Evolutionary conservation across 2,329 filamentous ascomycete genomes (phyloP).

Genomic region (Cladophialophora yegresii): DNA sequence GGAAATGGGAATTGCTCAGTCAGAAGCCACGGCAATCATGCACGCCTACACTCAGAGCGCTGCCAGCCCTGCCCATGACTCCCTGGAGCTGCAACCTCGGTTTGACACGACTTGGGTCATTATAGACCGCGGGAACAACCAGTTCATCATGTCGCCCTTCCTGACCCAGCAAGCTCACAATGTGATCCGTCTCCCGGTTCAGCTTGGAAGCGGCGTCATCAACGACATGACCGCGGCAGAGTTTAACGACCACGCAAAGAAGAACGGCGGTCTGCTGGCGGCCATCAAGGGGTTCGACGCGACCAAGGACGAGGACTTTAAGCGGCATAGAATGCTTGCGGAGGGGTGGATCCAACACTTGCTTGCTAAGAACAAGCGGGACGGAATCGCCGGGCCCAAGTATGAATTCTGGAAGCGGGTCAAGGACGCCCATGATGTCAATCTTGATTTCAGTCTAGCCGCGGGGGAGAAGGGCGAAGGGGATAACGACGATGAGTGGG

Average conservation of each 20-base stretch:
- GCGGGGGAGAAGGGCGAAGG: neutral
- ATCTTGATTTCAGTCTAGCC: constrained; percentile 1
- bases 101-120: constrained; percentile 15
- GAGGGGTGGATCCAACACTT: neutral
- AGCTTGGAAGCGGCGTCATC: neutral
- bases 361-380: neutral
- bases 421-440: constrained; percentile 7
- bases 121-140: constrained; percentile 20
- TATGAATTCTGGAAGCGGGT: constrained; percentile 3
- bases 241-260: constrained; percentile 1
- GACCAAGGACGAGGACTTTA: neutral
- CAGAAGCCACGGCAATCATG: constrained; percentile 2
- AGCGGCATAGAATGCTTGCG: neutral
- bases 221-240: constrained; percentile 11
- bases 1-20: neutral
- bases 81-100: neutral
- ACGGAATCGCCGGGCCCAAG: neutral
- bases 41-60: neutral
- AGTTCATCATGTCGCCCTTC: constrained; percentile 20
- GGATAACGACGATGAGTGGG: neutral
- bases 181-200: neutral
- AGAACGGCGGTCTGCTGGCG: constrained; percentile 10
- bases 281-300: neutral
- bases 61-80: neutral
- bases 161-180: neutral